A percentile compares a stretch with the other conserved stretches of the same genome.
These are phyloP conservation scores for Cladophialophora exuberans DNA, from an alignment of 2,329 filamentous ascomycete species.

Conservation along the genomic window DNA sequence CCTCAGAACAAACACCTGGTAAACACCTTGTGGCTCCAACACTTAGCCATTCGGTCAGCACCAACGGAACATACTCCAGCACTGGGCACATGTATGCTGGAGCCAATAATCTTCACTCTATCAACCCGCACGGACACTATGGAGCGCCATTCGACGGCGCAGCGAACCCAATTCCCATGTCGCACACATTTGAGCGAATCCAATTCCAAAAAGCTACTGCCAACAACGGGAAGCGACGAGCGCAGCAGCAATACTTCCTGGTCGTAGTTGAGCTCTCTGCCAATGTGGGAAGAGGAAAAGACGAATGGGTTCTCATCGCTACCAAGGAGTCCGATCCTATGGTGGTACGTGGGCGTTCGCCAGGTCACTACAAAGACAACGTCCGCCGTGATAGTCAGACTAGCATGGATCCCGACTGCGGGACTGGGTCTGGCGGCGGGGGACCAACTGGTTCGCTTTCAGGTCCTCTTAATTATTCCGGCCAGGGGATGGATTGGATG, in stretches of 20 bases:
- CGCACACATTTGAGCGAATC: slow-evolving; percentile 80
- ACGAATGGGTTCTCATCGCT: slow-evolving; percentile 71
- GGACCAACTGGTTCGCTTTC: slow-evolving; percentile 25
- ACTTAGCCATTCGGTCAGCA: slow-evolving; percentile 7
- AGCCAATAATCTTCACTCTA: slow-evolving; percentile 18
- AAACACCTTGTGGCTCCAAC: slow-evolving; percentile 27
- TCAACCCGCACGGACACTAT: slow-evolving; percentile 20
- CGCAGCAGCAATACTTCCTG: slow-evolving; percentile 90
- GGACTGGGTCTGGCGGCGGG: slow-evolving; percentile 54
- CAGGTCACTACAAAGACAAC: slow-evolving; percentile 73
- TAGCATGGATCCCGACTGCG: slow-evolving; percentile 70
- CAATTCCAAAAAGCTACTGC: slow-evolving; percentile 94
- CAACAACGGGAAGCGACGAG: slow-evolving; percentile 88
- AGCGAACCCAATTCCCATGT: slow-evolving; percentile 38
- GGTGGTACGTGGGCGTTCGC: slow-evolving; percentile 83
- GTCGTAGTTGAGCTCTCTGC: slow-evolving; percentile 84
- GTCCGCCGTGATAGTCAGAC: slow-evolving; percentile 69
- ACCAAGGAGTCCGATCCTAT: slow-evolving; percentile 75
- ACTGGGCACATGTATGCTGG: slow-evolving; percentile 19
- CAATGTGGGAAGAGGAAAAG: slow-evolving; percentile 58
- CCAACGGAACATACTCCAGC: slow-evolving; percentile 20
- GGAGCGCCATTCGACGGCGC: slow-evolving; percentile 37
- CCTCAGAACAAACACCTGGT: slow-evolving; percentile 74
- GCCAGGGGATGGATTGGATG: slow-evolving; percentile 20
- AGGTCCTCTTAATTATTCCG: slow-evolving; percentile 6